Percentiles rank a stretch among this genome's conserved stretches.
Conservation (phyloP, 1,139 yeast genomes). For the Sugiyamaella paludigena region DNA sequence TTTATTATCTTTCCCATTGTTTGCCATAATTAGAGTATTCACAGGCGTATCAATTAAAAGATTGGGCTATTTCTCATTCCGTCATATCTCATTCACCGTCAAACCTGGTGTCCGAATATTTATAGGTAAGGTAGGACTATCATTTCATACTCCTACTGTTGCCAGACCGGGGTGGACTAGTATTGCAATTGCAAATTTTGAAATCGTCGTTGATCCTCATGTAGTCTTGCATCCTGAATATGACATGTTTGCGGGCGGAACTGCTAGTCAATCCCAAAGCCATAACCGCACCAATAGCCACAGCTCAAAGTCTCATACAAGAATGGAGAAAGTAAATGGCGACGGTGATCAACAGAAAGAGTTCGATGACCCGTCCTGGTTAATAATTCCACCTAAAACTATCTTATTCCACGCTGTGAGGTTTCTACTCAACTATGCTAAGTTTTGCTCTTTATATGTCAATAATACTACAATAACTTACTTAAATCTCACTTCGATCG, state of each 20-base stretch:
- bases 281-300: background rate
- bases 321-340: slow-evolving; percentile 1
- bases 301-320: background rate
- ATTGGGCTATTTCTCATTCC: slow-evolving; percentile 41
- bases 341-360: slow-evolving; percentile 5
- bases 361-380: slow-evolving; percentile 21
- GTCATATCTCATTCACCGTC: slow-evolving; percentile 39
- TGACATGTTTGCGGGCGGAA: slow-evolving; percentile 7
- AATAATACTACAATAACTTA: slow-evolving; percentile 29
- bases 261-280: background rate
- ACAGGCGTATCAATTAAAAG: slow-evolving; percentile 45
- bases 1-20: slow-evolving; percentile 37
- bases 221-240: slow-evolving; percentile 27
- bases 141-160: slow-evolving; percentile 42
- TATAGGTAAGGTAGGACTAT: slow-evolving; percentile 38
- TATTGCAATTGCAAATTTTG: slow-evolving; percentile 32
- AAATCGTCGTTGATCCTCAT: slow-evolving; percentile 33
- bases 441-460: slow-evolving; percentile 32
- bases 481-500: slow-evolving; percentile 29
- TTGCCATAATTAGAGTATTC: slow-evolving; percentile 41
- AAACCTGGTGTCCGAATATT: slow-evolving; percentile 37
- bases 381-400: slow-evolving; percentile 29
- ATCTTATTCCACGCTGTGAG: slow-evolving; percentile 27
- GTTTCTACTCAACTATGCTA: slow-evolving; percentile 29
- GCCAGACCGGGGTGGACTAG: slow-evolving; percentile 42